phyloP scores from a whole-genome alignment of 2,329 filamentous ascomycete species.

The Penicillium sp. region DNA sequence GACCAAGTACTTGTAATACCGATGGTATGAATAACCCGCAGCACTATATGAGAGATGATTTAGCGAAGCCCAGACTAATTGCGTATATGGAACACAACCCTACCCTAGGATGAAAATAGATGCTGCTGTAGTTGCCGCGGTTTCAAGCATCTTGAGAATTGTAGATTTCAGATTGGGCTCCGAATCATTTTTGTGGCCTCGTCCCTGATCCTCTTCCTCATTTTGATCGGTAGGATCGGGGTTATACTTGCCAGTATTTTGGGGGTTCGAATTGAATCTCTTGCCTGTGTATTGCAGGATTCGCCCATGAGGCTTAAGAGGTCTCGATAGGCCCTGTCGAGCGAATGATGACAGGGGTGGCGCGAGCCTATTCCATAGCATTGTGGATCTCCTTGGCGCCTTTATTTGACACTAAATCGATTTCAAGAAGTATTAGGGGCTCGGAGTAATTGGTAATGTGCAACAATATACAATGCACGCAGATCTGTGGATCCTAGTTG shows the following conservation, averaged over 20 bases:
- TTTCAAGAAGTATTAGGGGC: neutral
- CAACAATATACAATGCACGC: neutral
- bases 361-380: constrained; percentile 28
- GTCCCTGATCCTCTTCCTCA: constrained; percentile 29
- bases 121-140: constrained; percentile 72
- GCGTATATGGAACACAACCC: neutral
- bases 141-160: constrained; percentile 66
- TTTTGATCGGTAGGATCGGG: constrained; percentile 33
- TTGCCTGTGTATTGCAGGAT: constrained; percentile 13
- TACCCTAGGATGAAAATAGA: constrained; percentile 70
- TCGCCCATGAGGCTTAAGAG: constrained; percentile 9
- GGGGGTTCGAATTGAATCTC: constrained; percentile 25
- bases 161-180: constrained; percentile 40
- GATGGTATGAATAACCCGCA: constrained; percentile 76
- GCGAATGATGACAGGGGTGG: constrained; percentile 22
- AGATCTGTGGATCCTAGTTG: constrained; percentile 1
- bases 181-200: constrained; percentile 20
- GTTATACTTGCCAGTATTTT: constrained; percentile 20
- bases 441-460: neutral
- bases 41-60: constrained; percentile 31
- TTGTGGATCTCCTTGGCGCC: constrained; percentile 12
- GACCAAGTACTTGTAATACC: constrained; percentile 84
- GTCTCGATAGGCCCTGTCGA: constrained; percentile 18
- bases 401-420: neutral
- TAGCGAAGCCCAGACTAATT: constrained; percentile 8